A percentile compares a stretch with the other conserved stretches of the same genome.
Evolutionary conservation across 2,329 filamentous ascomycete genomes (phyloP).

Genomic region (Penicillium corylophilum): DNA sequence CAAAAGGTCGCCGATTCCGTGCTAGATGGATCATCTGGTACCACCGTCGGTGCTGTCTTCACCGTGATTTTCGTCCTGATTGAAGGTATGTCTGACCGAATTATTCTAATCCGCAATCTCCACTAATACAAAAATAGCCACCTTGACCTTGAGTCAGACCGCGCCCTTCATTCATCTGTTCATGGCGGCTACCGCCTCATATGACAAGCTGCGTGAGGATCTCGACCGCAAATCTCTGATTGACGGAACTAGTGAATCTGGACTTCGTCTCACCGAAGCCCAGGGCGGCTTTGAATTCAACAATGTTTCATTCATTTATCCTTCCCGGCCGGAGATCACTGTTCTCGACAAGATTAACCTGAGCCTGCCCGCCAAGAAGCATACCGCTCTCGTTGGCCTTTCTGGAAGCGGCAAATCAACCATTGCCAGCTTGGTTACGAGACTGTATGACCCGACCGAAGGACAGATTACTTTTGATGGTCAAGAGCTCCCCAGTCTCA

Average conservation of each 20-base stretch:
- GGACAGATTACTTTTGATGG: conserved; percentile 67
- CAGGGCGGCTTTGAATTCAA: conserved; percentile 35
- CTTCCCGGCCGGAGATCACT: conserved; percentile 30
- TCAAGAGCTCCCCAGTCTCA: conserved; percentile 56
- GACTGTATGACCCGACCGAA: conserved; percentile 66
- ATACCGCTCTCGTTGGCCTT: conserved; percentile 54
- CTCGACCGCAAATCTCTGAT: conserved; percentile 55
- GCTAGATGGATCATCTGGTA: conserved; percentile 11
- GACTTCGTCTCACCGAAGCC: conserved; percentile 23
- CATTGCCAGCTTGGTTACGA: conserved; percentile 58
- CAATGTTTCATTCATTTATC: conserved; percentile 37
- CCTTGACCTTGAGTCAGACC: conserved; percentile 39
- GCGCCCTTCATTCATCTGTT: conserved; percentile 49
- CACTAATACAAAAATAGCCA: conserved; percentile 27
- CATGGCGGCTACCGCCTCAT: conserved; percentile 53
- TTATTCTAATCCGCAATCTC: neutral
- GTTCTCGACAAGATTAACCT: conserved; percentile 29
- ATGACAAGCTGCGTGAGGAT: conserved; percentile 57
- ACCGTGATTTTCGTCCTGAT: conserved; percentile 42
- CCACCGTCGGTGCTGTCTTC: conserved; percentile 37
- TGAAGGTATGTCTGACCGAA: conserved; percentile 27
- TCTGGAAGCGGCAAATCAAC: conserved; percentile 63
- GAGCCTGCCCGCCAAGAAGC: conserved; percentile 46
- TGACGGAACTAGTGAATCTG: conserved; percentile 34
- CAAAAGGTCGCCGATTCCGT: conserved; percentile 49